Conservation (phyloP, 371 early-diverging fungal genomes). For the Apophysomyces trapeziformis region DNA sequence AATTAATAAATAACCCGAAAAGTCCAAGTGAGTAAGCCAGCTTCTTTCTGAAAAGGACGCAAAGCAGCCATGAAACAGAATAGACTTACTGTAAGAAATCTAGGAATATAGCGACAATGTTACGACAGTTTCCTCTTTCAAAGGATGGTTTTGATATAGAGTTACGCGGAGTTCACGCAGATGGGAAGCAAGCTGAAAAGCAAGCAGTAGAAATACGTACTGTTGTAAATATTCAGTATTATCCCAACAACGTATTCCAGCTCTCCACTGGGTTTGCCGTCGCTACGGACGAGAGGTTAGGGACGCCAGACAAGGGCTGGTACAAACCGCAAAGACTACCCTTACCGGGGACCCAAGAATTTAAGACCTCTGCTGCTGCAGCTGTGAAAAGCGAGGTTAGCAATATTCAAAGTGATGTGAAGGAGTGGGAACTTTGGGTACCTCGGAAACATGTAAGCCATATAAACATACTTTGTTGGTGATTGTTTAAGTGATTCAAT, state of each 20-base stretch:
- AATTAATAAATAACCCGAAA: too few species aligned
- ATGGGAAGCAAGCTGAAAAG: neutral
- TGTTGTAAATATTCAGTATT: neutral
- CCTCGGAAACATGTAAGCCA: neutral
- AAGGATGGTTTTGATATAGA: neutral
- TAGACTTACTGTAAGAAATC: too few species aligned
- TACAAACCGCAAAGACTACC: neutral
- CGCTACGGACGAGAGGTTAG: neutral
- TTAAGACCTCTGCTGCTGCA: neutral
- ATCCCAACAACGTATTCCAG: neutral
- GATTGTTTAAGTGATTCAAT: neutral
- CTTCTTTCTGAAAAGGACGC: too few species aligned
- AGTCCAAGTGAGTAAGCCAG: too few species aligned
- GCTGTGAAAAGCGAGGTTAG: neutral
- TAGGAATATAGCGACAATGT: too few species aligned
- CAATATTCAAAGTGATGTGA: neutral
- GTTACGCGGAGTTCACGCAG: neutral
- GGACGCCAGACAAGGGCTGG: neutral
- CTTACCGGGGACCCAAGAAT: neutral
- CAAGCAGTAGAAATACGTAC: neutral
- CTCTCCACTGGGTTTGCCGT: accelerated
- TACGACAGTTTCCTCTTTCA: too few species aligned
- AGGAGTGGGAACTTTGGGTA: neutral
- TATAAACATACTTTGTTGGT: neutral
- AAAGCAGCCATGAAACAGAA: too few species aligned